phyloP scores from a whole-genome alignment of 208 protist species.

The Trypanosoma platydactyli region DNA sequence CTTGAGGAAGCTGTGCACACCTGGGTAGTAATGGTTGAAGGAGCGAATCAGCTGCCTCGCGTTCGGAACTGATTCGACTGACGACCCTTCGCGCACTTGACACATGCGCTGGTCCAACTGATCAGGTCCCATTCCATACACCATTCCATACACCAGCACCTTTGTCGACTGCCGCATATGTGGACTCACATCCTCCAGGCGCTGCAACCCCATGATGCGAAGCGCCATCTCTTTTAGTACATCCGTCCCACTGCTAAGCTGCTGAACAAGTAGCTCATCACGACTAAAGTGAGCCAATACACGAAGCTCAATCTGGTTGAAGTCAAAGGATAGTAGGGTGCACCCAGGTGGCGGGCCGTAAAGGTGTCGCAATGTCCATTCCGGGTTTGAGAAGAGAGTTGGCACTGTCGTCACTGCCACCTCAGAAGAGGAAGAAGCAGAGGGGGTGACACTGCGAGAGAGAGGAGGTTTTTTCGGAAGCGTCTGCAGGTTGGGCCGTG shows the following conservation, averaged over 20 bases:
- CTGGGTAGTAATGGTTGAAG: slow-evolving; percentile 67
- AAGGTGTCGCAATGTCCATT: slow-evolving; percentile 68
- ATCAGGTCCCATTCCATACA: slow-evolving; percentile 89
- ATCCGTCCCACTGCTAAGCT: slow-evolving; percentile 46
- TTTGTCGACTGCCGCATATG: slow-evolving; percentile 66
- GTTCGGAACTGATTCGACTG: neutral
- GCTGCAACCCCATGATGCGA: slow-evolving; percentile 32
- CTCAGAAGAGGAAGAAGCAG: neutral
- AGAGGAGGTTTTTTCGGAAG: slow-evolving; percentile 43
- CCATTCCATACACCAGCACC: slow-evolving; percentile 84
- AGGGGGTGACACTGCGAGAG: neutral
- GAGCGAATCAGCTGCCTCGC: slow-evolving; percentile 45
- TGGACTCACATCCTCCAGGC: slow-evolving; percentile 30
- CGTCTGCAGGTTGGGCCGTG: slow-evolving; percentile 67
- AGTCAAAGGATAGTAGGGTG: slow-evolving; percentile 74
- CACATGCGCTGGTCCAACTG: slow-evolving; percentile 49
- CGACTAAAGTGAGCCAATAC: slow-evolving; percentile 76
- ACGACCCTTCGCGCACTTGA: slow-evolving; percentile 12
- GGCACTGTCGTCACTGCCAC: neutral
- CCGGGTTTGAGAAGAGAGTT: slow-evolving; percentile 33
- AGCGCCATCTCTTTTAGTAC: slow-evolving; percentile 54
- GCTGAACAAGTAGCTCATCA: slow-evolving; percentile 50
- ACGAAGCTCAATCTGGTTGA: slow-evolving; percentile 84
- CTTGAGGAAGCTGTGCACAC: slow-evolving; percentile 54
- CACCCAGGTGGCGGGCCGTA: slow-evolving; percentile 68